Base-by-base conservation (phyloP, 352 stramenopile species). In the Globisporangium nunn region DNA sequence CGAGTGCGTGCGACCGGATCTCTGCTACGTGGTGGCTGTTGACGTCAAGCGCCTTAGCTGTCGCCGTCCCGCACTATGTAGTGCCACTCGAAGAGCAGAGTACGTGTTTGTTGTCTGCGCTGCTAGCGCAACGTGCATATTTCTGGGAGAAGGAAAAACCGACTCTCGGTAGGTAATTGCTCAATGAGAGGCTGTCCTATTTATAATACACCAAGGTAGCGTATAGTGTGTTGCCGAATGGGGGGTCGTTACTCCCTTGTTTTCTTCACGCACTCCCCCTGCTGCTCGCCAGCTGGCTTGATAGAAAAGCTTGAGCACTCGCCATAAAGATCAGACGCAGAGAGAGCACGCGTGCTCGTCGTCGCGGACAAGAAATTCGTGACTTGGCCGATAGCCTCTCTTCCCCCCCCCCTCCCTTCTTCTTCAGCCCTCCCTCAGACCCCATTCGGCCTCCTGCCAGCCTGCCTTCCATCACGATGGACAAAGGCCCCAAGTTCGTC, bases 401-500 rank as follows among this genome's bases (percentile, higher is more conserved):
- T n/a, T n/a, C n/a, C 41, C 15, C 41, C 23, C 1, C 56, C 12
- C 30, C 15, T 29, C 37, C 12, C 15, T 17, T 28, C 54, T 56
- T 29, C 58, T 35, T 28, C 49, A 14, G 17, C 46, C 1, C 40
- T 18, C 44, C 14, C 4, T 12, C 18, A 6, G 6, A 8, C 4
- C 5, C 18, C 43, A 48, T 48, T 48, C 43, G n/a, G 6, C 43
- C 43, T 48, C 29, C 43, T 8, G 3, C 18, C 43, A n/a, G n/a
- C n/a, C n/a, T n/a, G n/a, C 5, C 41, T 28, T n/a, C 41, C n/a
- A 5, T 7, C n/a, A 81, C 80, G 67, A 85, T 68, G 54, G n/a
- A n/a, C n/a, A n/a, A n/a, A n/a, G n/a, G n/a, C n/a, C 71, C 78
- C 46, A 88, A 88, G 62, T 93, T 93, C 62, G 84, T 90, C 54